These are phyloP conservation scores for Conringia planisiliqua DNA, from an alignment of 345 rosid species.

Conservation along the genomic window DNA sequence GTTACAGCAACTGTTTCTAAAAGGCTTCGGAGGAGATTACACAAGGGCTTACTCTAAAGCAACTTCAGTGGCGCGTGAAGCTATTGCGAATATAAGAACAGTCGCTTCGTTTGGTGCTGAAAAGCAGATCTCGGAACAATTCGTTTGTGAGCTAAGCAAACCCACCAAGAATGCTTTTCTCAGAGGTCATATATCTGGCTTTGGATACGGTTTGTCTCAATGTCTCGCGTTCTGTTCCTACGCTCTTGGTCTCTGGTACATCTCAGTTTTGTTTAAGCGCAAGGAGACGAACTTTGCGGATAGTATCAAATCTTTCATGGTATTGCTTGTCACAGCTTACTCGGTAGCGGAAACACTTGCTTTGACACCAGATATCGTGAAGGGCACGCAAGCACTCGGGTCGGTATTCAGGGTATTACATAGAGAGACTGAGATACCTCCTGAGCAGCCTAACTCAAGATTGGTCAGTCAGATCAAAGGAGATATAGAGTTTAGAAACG, in stretches of 20 bases:
- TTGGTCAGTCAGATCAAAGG: constrained; percentile 47
- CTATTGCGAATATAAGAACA: constrained; percentile 63
- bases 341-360: constrained; percentile 79
- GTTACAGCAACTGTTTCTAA: constrained; percentile 67
- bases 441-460: constrained; percentile 41
- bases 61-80: constrained; percentile 68
- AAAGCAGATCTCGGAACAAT: constrained; percentile 46
- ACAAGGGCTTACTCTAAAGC: constrained; percentile 54
- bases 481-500: constrained; percentile 54
- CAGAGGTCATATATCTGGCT: constrained; percentile 76
- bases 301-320: constrained; percentile 65
- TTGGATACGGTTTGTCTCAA: constrained; percentile 72
- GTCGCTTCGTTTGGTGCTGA: constrained; percentile 76
- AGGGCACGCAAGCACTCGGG: constrained; percentile 79
- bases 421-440: constrained; percentile 49
- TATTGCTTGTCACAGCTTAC: constrained; percentile 60
- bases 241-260: constrained; percentile 88
- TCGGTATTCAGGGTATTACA: constrained; percentile 66
- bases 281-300: constrained; percentile 50
- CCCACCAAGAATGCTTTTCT: constrained; percentile 59
- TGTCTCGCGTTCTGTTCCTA: constrained; percentile 57
- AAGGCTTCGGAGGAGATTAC: constrained; percentile 83
- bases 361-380: constrained; percentile 77
- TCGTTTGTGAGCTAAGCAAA: constrained; percentile 49
- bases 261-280: constrained; percentile 54